Percentiles rank a stretch among this genome's conserved stretches.
Evolutionary conservation across 1,284 basidiomycete genomes (phyloP).

Genomic region (Tilletiopsis washingtonensis): DNA sequence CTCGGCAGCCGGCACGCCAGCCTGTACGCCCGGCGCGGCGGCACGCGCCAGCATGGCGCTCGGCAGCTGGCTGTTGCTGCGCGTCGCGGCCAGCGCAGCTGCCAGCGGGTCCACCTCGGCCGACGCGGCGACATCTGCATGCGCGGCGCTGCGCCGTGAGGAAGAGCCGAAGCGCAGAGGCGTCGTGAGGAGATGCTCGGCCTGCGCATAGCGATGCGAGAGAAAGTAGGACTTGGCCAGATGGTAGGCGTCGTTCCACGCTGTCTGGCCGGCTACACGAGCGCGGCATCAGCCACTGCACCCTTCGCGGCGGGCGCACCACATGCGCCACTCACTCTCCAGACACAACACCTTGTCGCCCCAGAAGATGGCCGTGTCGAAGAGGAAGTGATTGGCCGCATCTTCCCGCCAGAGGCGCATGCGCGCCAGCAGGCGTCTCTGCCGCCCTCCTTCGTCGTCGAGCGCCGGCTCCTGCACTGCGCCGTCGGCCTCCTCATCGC

Average conservation of each 20-base stretch:
- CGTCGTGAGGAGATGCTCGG: conserved; percentile 78
- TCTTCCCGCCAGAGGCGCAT: conserved; percentile 96
- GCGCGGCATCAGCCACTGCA: conserved; percentile 5
- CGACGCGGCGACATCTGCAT: background rate
- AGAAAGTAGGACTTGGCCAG: conserved; percentile 94
- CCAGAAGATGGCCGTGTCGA: conserved; percentile 97
- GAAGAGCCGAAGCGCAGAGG: conserved; percentile 56
- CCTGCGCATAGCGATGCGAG: conserved; percentile 86
- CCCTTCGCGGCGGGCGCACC: too few relatives aligned
- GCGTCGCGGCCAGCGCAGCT: conserved; percentile 22
- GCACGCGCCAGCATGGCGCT: conserved; percentile 21
- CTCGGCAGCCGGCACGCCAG: background rate
- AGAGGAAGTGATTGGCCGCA: conserved; percentile 93
- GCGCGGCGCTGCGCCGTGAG: background rate
- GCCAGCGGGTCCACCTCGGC: conserved; percentile 23
- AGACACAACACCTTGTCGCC: conserved; percentile 89
- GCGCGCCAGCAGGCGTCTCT: conserved; percentile 62
- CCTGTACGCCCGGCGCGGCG: too few relatives aligned
- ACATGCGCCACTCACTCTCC: conserved; percentile 68
- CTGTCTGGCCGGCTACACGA: background rate
- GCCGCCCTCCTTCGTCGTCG: conserved; percentile 48
- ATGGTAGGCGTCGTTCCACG: conserved; percentile 79
- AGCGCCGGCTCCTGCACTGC: conserved; percentile 3
- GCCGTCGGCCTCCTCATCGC: background rate
- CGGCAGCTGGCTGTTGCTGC: conserved; percentile 20